Evolutionary conservation across 2,329 filamentous ascomycete species (phyloP), one percentile per base, ranked within the genome.

Genomic region (Grosmannia clavigera): DNA sequence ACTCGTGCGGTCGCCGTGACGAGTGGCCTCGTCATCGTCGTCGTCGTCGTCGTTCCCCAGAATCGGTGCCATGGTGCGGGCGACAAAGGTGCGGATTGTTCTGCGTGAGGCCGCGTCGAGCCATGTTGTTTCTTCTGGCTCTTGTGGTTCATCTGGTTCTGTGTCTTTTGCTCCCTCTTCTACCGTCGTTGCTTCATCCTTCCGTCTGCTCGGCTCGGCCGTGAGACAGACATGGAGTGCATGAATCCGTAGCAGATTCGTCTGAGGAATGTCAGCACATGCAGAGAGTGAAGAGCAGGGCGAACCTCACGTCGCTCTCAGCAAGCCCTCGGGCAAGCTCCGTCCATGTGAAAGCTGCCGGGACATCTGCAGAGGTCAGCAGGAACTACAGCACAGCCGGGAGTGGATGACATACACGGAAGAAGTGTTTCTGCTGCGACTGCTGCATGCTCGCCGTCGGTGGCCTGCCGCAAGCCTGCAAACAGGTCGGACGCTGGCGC

Each of bases 321-420:
- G 60, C 60, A 27, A 65, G 50, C 35, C 53, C 60, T 3, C 31
- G 19, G 10, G 61, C 57, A 9, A 65, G 53, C 14, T 63, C 62
- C 0, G 9, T 4, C 64, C 62, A 65, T 22, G 62, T 63, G 11
- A 60, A 63, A 0, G 50, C 38, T 0, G 54, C 19, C 4, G 64
- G 62, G 5, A 64, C 27, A 19, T 58, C 62, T 64, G 19, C 7
- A 2, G 3, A 5, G 9, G 52, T 55, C 52, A 55, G 52, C 31
- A 25, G 0, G 16, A 53, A 16, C 14, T 40, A 16, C 14, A 12
- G 12, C 51, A 12, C 25, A 19, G 3, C 11, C 11, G 12, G 35
- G 12, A 40, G 38, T 14, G 38, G 38, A 4, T 16, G 38, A 40
- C 38, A 4, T 3, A 40, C 38, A 40, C 38, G 12, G 38, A 40